Evolutionary conservation across 495 filamentous ascomycete genomes (phyloP).

Genomic region (Penicillium ucsense): DNA sequence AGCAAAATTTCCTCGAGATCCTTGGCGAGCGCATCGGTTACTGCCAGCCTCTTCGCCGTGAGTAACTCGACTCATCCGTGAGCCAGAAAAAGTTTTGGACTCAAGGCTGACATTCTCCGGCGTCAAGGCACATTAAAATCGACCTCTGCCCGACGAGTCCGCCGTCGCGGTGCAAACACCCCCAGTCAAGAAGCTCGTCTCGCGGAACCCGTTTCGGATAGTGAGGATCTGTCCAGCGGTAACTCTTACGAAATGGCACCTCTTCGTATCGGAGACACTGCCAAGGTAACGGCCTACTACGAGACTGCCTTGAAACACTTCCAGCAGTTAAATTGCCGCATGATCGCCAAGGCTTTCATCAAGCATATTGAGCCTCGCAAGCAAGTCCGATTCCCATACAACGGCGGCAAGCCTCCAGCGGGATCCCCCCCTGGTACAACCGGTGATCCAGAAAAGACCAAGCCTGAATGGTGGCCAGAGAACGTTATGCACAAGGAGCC

Average conservation of each 20-base stretch:
- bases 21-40: slow-evolving; percentile 24
- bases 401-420: slow-evolving; percentile 38
- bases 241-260: slow-evolving; percentile 26
- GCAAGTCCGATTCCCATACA: slow-evolving; percentile 57
- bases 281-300: slow-evolving; percentile 30
- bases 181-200: slow-evolving; percentile 12
- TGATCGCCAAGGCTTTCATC: slow-evolving; percentile 69
- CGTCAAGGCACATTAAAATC: slow-evolving; percentile 9
- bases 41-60: slow-evolving; percentile 23
- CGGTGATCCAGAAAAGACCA: slow-evolving; percentile 44
- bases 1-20: slow-evolving; percentile 30
- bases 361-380: slow-evolving; percentile 78
- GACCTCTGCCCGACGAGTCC: slow-evolving; percentile 20
- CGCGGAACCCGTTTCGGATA: slow-evolving; percentile 18
- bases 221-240: slow-evolving; percentile 14
- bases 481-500: slow-evolving; percentile 65
- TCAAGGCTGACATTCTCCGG: no score
- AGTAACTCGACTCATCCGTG: slow-evolving; percentile 1
- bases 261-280: slow-evolving; percentile 29
- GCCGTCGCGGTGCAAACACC: slow-evolving; percentile 24
- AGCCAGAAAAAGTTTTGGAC: no score
- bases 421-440: slow-evolving; percentile 28
- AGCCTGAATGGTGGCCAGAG: slow-evolving; percentile 77
- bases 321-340: slow-evolving; percentile 62
- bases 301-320: slow-evolving; percentile 49